phyloP scores from a whole-genome alignment of 179 eudicot species.

The Patellifolia procumbens region DNA sequence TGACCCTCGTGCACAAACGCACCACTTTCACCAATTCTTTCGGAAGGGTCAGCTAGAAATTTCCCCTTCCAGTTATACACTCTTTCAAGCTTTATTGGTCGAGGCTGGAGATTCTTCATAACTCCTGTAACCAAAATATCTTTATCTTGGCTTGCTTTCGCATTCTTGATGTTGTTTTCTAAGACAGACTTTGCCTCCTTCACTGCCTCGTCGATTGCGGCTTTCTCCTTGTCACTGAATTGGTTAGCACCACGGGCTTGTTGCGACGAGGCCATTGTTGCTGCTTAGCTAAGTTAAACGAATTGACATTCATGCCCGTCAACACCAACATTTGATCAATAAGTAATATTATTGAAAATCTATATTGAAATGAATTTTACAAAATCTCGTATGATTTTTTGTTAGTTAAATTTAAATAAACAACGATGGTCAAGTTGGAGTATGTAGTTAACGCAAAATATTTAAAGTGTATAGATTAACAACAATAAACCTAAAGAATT shows the following conservation, averaged over 20 bases:
- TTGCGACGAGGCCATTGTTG: not conserved
- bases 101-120: not conserved
- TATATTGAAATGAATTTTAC: too few relatives aligned
- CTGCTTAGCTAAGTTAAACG: not conserved
- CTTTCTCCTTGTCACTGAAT: not conserved
- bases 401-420: too few relatives aligned
- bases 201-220: not conserved
- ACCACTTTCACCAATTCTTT: not conserved
- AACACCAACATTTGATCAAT: too few relatives aligned
- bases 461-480: too few relatives aligned
- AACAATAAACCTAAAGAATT: too few relatives aligned
- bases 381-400: too few relatives aligned
- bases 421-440: too few relatives aligned
- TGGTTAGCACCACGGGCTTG: not conserved
- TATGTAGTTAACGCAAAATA: too few relatives aligned
- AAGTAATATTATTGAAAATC: too few relatives aligned
- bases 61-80: not conserved
- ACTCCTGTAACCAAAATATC: not conserved
- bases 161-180: not conserved
- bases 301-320: too few relatives aligned
- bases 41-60: not conserved
- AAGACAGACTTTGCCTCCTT: not conserved
- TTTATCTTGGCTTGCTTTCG: not conserved
- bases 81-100: not conserved
- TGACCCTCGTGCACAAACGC: not conserved